phyloP scores from a whole-genome alignment of 176 grass and related monocot genomes.

The Rhynchospora breviuscula region DNA sequence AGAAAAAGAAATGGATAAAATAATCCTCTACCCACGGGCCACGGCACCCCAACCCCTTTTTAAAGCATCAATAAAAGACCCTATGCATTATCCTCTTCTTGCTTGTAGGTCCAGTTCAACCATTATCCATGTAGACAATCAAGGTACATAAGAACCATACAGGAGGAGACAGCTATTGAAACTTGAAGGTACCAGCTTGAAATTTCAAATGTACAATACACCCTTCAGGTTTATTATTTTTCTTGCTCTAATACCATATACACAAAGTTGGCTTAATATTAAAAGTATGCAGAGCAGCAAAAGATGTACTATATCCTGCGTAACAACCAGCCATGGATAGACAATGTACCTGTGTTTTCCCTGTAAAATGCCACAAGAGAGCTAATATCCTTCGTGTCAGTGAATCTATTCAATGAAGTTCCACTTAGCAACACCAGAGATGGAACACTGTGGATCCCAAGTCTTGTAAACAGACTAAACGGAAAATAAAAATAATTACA shows the following conservation, averaged over 20 bases:
- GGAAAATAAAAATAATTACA: constrained; percentile 24
- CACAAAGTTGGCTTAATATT: neutral
- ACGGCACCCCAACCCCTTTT: too few species aligned
- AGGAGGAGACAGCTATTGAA: neutral
- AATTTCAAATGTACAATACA: neutral
- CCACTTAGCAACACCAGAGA: constrained; percentile 51
- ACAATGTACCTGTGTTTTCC: constrained; percentile 47
- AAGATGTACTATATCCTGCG: neutral
- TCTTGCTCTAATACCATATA: neutral
- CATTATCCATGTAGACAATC: constrained; percentile 1
- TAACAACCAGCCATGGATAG: neutral
- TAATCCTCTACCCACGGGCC: neutral
- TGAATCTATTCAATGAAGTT: constrained; percentile 32
- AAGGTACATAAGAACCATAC: neutral
- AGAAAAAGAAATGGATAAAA: neutral
- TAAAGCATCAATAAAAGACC: neutral
- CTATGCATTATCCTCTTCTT: neutral
- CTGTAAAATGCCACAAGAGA: constrained; percentile 57
- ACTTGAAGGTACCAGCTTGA: neutral
- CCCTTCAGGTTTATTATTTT: neutral
- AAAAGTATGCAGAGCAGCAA: neutral
- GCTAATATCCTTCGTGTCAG: constrained; percentile 48
- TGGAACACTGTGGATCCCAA: constrained; percentile 61
- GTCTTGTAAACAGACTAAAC: constrained; percentile 64
- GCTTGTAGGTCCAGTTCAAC: neutral